Percentiles rank a stretch among this genome's conserved stretches.
Evolutionary conservation across 148 eudicot genomes (phyloP).

Genomic region (Spergularia marina): DNA sequence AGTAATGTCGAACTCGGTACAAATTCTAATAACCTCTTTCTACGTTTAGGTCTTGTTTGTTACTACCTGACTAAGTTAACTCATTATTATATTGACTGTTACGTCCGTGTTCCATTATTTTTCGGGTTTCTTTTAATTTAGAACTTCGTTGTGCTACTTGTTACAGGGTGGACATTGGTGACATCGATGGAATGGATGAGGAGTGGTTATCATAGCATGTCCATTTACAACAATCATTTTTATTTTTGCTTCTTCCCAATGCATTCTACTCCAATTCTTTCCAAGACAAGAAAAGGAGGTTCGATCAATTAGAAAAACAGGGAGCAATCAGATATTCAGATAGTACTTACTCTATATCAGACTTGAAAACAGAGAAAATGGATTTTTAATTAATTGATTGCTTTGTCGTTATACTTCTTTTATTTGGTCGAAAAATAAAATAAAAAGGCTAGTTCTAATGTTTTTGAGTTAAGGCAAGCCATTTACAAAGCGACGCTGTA

Average conservation of each 20-base stretch:
- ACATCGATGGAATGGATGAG: constrained; percentile 78
- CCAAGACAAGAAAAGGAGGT: not conserved
- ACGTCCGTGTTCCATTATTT: not conserved
- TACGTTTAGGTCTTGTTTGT: too few species aligned
- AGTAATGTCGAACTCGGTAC: too few species aligned
- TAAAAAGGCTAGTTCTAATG: not conserved
- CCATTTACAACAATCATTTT: not conserved
- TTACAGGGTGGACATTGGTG: constrained; percentile 81
- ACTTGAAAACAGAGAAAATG: not conserved
- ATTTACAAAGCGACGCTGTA: not conserved
- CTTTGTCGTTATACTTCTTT: not conserved
- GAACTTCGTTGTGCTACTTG: not conserved
- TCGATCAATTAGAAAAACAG: not conserved
- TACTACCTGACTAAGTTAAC: too few species aligned
- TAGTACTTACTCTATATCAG: too few species aligned
- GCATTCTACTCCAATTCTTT: not conserved
- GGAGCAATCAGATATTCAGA: too few species aligned
- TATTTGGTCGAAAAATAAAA: not conserved
- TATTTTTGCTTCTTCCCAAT: constrained; percentile 15
- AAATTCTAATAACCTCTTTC: too few species aligned
- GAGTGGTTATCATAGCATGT: constrained; percentile 59
- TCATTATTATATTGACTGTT: not conserved
- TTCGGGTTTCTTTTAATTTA: not conserved
- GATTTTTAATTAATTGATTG: not conserved
- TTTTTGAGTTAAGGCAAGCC: not conserved